These are phyloP conservation scores for Hibiscus syriacus DNA, from an alignment of 345 rosid species.

Conservation along the genomic window DNA sequence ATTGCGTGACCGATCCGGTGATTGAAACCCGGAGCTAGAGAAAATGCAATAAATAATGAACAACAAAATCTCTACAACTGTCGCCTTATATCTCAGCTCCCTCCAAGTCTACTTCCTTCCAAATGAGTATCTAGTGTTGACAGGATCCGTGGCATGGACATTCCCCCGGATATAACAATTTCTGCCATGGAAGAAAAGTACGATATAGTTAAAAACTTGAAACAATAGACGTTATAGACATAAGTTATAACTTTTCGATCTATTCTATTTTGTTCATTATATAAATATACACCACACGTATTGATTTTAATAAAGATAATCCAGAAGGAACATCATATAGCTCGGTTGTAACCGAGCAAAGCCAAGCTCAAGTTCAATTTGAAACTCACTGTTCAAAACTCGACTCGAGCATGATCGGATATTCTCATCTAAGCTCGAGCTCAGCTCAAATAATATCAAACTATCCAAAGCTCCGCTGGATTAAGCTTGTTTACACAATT, in stretches of 20 bases:
- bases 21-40: conserved; percentile 3
- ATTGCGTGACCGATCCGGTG: not conserved
- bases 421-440: not conserved
- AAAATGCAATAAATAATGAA: too few species aligned
- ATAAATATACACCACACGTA: too few species aligned
- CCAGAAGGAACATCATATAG: not conserved
- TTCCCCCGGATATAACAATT: too few species aligned
- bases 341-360: too few species aligned
- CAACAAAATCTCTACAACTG: conserved; percentile 24
- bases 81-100: conserved; percentile 42
- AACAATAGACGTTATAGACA: not conserved
- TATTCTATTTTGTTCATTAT: not conserved
- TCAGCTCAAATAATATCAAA: too few species aligned
- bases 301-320: not conserved
- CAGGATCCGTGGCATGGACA: conserved; percentile 95
- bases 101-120: conserved; percentile 56
- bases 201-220: not conserved
- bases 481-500: not conserved
- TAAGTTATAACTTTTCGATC: not conserved
- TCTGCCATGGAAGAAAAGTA: conserved; percentile 43
- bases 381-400: not conserved
- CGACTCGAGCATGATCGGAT: not conserved
- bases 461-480: not conserved
- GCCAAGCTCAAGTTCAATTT: not conserved
- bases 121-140: conserved; percentile 51